These are phyloP conservation scores for Pilobolus umbonatus DNA, from an alignment of 192 early-diverging fungal genomes.

Conservation along the genomic window DNA sequence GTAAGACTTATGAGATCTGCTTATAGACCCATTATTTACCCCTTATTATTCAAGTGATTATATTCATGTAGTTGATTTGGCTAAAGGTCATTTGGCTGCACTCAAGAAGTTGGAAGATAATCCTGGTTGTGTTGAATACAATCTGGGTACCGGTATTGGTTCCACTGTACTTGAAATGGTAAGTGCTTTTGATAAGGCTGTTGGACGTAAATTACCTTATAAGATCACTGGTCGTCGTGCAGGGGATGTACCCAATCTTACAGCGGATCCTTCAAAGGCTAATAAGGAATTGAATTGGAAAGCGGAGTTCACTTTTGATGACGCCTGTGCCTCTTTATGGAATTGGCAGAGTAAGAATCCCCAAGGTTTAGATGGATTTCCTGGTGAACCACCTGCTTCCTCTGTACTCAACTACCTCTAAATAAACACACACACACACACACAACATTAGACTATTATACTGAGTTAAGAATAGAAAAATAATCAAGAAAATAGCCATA, in stretches of 20 bases:
- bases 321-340: conserved; percentile 70
- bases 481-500: no score
- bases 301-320: conserved; percentile 49
- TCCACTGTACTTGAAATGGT: conserved; percentile 92
- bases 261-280: conserved; percentile 71
- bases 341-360: conserved; percentile 70
- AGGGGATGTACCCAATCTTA: conserved; percentile 83
- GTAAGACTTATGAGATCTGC: conserved; percentile 11
- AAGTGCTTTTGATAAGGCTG: conserved; percentile 72
- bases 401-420: conserved; percentile 22
- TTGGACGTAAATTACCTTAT: conserved; percentile 76
- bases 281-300: conserved; percentile 59
- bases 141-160: conserved; percentile 86
- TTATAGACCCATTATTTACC: neutral
- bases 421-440: no score
- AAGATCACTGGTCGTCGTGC: conserved; percentile 58
- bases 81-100: conserved; percentile 83
- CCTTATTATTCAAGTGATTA: conserved; percentile 66
- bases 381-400: conserved; percentile 25
- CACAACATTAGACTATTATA: no score
- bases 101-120: conserved; percentile 66
- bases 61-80: conserved; percentile 93
- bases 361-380: conserved; percentile 46
- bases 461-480: no score
- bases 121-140: conserved; percentile 67